Percentiles rank a stretch among this genome's conserved stretches.
phyloP scores from a whole-genome alignment of 176 grass and related monocot species.

The Bonia amplexicaulis region DNA sequence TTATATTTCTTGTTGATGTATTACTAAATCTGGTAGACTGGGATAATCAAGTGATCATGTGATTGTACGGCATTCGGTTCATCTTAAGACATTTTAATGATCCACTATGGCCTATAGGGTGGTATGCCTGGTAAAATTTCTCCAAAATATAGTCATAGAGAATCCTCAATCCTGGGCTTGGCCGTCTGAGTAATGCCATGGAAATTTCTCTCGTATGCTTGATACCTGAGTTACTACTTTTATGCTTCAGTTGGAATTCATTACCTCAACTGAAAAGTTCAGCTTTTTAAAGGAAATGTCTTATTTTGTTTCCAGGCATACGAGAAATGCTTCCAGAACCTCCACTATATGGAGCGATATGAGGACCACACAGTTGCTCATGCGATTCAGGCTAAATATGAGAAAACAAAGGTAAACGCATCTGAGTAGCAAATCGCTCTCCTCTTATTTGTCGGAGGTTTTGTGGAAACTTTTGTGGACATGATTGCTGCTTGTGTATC shows the following conservation, averaged over 20 bases:
- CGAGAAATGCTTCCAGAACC: slow-evolving; percentile 98
- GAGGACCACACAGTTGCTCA: slow-evolving; percentile 95
- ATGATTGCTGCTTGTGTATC: slow-evolving; percentile 7
- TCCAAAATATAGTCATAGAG: background rate
- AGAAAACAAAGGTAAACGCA: slow-evolving; percentile 81
- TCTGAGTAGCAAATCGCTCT: background rate
- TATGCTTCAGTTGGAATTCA: background rate
- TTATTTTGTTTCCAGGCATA: slow-evolving; percentile 64
- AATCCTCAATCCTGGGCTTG: background rate
- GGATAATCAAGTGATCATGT: background rate
- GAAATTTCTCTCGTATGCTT: background rate
- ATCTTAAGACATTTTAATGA: background rate
- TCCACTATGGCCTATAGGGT: background rate
- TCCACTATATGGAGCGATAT: slow-evolving; percentile 90
- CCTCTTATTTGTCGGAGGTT: background rate
- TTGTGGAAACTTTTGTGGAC: background rate
- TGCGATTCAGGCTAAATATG: slow-evolving; percentile 86
- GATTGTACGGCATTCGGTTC: background rate
- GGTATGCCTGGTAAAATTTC: background rate
- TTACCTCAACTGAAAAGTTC: background rate
- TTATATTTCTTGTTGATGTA: background rate
- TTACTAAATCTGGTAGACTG: background rate
- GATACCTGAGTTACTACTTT: background rate
- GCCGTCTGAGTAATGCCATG: background rate
- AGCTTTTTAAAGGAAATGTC: background rate